Percentiles rank a stretch among this genome's conserved stretches.
Evolutionary conservation across 2,329 filamentous ascomycete species (phyloP).

Genomic region (Alternaria rosae): DNA sequence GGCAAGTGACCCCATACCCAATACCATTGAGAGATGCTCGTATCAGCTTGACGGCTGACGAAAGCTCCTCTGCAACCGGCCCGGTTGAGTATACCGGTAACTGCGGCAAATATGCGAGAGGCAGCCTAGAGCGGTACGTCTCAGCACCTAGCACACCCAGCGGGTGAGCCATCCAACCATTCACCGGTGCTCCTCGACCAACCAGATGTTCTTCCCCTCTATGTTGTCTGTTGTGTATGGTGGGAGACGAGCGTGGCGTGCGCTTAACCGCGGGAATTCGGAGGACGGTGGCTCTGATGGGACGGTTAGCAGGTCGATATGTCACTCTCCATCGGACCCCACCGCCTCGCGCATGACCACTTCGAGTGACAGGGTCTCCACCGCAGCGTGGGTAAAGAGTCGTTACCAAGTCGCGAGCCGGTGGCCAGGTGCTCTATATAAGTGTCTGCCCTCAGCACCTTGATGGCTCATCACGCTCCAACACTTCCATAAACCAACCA

Average conservation of each 20-base stretch:
- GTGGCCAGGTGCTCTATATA: slow-evolving; percentile 21
- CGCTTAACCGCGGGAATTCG: not conserved
- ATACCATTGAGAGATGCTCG: not conserved
- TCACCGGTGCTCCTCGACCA: not conserved
- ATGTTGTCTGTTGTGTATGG: not conserved
- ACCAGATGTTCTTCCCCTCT: not conserved
- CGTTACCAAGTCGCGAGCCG: not conserved
- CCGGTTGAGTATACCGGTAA: not conserved
- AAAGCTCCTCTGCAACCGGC: not conserved
- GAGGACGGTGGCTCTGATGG: not conserved
- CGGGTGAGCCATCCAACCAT: not conserved
- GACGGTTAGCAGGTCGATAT: slow-evolving; percentile 6
- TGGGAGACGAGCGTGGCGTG: not conserved
- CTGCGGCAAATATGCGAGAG: slow-evolving; percentile 11
- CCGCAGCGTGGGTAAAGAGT: not conserved
- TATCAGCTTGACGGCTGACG: not conserved
- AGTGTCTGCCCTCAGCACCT: slow-evolving; percentile 26
- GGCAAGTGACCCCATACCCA: not conserved
- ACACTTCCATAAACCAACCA: slow-evolving; percentile 7
- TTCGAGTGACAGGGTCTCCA: not conserved
- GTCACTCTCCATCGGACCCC: slow-evolving; percentile 10
- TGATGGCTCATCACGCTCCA: slow-evolving; percentile 28
- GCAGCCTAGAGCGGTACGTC: slow-evolving; percentile 7
- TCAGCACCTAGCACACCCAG: not conserved
- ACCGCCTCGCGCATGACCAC: slow-evolving; percentile 11